Conservation (phyloP, 495 filamentous ascomycete species). For the Lasiosphaeris hirsuta region DNA sequence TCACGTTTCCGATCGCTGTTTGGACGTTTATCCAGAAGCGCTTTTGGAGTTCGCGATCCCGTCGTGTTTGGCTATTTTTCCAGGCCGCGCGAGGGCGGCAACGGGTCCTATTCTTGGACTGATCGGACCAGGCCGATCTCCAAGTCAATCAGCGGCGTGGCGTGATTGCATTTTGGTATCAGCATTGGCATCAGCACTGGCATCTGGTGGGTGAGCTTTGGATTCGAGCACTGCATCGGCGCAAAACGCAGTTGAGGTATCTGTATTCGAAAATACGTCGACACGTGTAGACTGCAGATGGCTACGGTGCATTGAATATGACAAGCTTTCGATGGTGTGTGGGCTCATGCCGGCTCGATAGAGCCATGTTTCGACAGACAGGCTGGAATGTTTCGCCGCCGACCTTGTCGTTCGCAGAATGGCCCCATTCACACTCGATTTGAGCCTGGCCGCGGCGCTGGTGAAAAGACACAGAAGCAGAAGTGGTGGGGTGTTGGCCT, state of each 20-base stretch:
- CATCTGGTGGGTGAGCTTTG: too few relatives aligned
- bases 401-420: slow-evolving; percentile 4
- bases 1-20: slow-evolving; percentile 27
- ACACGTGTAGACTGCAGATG: too few relatives aligned
- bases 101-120: slow-evolving; percentile 16
- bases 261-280: too few relatives aligned
- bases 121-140: slow-evolving; percentile 3
- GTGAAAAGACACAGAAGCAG: not conserved
- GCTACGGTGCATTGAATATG: too few relatives aligned
- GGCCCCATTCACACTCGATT: not conserved
- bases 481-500: slow-evolving; percentile 11
- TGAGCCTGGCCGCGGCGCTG: not conserved
- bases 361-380: not conserved
- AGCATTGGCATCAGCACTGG: not conserved
- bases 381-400: too few relatives aligned
- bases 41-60: slow-evolving; percentile 7
- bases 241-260: not conserved
- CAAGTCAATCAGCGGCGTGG: slow-evolving; percentile 2
- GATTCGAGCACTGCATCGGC: not conserved
- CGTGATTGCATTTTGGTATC: not conserved
- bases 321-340: too few relatives aligned
- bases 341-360: too few relatives aligned
- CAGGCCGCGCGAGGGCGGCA: slow-evolving; percentile 16
- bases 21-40: slow-evolving; percentile 14
- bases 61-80: slow-evolving; percentile 25